These are phyloP conservation scores for Cyanophora paradoxa DNA, from an alignment of 78 protist species.

Conservation along the genomic window DNA sequence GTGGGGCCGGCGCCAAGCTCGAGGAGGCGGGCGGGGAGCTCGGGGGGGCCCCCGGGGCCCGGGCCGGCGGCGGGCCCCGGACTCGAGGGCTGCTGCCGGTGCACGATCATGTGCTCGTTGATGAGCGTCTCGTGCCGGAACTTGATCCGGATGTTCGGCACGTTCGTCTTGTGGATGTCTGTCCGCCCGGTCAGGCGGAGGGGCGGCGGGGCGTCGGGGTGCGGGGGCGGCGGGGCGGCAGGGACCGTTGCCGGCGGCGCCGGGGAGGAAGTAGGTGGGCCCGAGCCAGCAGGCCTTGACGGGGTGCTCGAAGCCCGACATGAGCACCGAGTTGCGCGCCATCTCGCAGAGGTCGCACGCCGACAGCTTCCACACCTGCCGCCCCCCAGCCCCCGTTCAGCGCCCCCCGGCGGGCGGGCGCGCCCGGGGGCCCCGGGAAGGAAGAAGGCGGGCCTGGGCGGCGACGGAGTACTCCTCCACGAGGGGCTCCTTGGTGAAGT, in stretches of 20 bases:
- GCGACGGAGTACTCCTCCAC: constrained; percentile 93
- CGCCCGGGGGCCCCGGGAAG: background rate
- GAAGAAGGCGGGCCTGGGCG: constrained; percentile 43
- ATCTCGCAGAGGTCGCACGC: constrained; percentile 91
- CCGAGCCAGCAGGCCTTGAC: constrained; percentile 76
- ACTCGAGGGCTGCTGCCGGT: no score
- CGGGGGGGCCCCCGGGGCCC: no score
- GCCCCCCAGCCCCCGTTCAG: background rate
- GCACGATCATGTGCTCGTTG: constrained; percentile 48
- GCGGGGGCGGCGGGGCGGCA: background rate
- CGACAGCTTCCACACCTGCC: constrained; percentile 69
- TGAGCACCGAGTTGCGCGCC: constrained; percentile 80
- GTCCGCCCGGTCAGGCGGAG: background rate
- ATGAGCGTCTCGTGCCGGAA: constrained; percentile 68
- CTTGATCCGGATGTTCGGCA: constrained; percentile 70
- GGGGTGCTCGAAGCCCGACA: constrained; percentile 72
- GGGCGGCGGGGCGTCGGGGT: background rate
- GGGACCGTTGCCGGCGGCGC: constrained; percentile 41
- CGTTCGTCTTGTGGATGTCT: constrained; percentile 62
- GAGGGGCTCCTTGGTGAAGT: constrained; percentile 93
- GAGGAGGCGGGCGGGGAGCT: no score
- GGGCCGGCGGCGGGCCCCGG: no score
- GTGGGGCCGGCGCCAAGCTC: no score
- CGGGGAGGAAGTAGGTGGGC: constrained; percentile 31
- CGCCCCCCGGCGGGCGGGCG: background rate